A percentile compares a stretch with the other conserved stretches of the same genome.
phyloP scores from a whole-genome alignment of 1,284 basidiomycete species.

The Puccinia novopanici region DNA sequence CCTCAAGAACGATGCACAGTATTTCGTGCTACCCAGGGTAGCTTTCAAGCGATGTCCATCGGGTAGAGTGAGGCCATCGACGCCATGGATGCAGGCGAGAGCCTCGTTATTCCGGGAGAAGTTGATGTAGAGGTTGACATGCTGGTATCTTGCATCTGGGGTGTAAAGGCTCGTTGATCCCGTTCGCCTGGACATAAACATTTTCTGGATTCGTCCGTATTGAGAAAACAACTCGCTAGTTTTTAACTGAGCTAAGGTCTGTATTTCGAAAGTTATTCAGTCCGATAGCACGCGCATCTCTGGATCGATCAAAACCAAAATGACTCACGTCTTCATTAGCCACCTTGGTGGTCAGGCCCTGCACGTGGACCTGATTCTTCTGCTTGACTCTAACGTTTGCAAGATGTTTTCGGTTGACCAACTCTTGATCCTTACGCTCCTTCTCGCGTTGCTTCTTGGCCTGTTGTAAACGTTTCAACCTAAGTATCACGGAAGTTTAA shows the following conservation, averaged over 20 bases:
- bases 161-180: conserved; percentile 67
- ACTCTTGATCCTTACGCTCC: conserved; percentile 91
- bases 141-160: conserved; percentile 64
- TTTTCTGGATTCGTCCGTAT: conserved; percentile 96
- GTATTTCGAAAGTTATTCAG: background rate
- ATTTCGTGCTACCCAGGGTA: conserved; percentile 95
- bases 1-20: conserved; percentile 93
- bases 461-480: conserved; percentile 90
- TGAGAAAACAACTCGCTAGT: conserved; percentile 98
- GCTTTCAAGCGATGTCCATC: conserved; percentile 80
- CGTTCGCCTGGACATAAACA: conserved; percentile 86
- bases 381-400: conserved; percentile 95
- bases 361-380: conserved; percentile 93
- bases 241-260: conserved; percentile 90
- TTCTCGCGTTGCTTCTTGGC: conserved; percentile 95
- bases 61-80: conserved; percentile 85
- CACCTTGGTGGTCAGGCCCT: conserved; percentile 85
- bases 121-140: conserved; percentile 92
- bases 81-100: conserved; percentile 83
- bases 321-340: conserved; percentile 87
- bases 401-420: conserved; percentile 80
- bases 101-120: conserved; percentile 95
- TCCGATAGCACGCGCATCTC: background rate
- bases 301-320: background rate
- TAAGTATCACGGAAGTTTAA: conserved; percentile 59